These are phyloP conservation scores for Yamadazyma sp. DNA, from an alignment of 1,139 yeast species.

Conservation along the genomic window DNA sequence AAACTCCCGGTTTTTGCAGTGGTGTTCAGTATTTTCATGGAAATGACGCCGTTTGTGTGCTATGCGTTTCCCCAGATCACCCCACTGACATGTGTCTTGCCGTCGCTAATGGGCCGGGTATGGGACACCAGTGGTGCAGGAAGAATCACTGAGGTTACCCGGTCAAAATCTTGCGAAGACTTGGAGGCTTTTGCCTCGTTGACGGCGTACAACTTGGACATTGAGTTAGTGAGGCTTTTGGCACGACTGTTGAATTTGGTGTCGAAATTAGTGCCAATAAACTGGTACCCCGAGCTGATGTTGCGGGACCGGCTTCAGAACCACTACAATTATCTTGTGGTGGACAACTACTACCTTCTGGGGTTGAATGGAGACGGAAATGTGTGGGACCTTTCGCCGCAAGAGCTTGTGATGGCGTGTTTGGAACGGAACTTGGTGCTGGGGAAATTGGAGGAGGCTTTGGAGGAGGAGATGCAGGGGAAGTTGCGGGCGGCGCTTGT, in stretches of 20 bases:
- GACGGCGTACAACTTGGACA: slow-evolving; percentile 47
- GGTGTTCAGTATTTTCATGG: slow-evolving; percentile 58
- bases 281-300: slow-evolving; percentile 35
- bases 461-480: slow-evolving; percentile 13
- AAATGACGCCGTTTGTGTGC: slow-evolving; percentile 61
- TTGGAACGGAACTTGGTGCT: slow-evolving; percentile 49
- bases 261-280: slow-evolving; percentile 38
- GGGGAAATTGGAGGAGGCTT: slow-evolving; percentile 16
- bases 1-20: slow-evolving; percentile 67
- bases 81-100: slow-evolving; percentile 70
- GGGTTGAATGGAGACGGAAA: slow-evolving; percentile 46
- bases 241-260: slow-evolving; percentile 37
- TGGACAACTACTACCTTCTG: slow-evolving; percentile 51
- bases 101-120: slow-evolving; percentile 43
- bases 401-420: slow-evolving; percentile 48
- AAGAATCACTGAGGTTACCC: slow-evolving; percentile 10
- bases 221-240: slow-evolving; percentile 33
- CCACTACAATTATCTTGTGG: slow-evolving; percentile 44
- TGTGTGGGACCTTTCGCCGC: slow-evolving; percentile 43
- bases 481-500: slow-evolving; percentile 28
- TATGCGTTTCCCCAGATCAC: slow-evolving; percentile 59
- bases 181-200: slow-evolving; percentile 25
- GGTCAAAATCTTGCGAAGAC: too few relatives aligned
- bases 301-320: slow-evolving; percentile 39
- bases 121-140: slow-evolving; percentile 23